phyloP scores from a whole-genome alignment of 169 alveolate species.

The Babesia ovata region DNA sequence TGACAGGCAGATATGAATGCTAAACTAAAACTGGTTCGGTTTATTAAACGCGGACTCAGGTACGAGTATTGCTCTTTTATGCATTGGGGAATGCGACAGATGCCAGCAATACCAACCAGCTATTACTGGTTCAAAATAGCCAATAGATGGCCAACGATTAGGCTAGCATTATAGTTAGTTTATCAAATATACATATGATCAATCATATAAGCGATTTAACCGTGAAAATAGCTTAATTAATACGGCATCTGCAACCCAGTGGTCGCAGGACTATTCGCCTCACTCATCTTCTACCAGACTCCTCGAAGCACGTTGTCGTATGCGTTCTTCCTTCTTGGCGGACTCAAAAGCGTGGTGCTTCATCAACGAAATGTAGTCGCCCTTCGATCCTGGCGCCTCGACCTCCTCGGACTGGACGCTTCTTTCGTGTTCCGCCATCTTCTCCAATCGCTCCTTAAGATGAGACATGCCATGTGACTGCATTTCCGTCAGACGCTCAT shows the following conservation, averaged over 20 bases:
- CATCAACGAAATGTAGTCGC: conserved; percentile 31
- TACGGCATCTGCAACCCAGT: background rate
- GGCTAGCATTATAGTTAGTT: too few relatives aligned
- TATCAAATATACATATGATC: too few relatives aligned
- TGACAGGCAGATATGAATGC: too few relatives aligned
- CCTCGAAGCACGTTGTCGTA: conserved; percentile 29
- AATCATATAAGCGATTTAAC: background rate
- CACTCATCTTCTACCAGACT: conserved; percentile 25
- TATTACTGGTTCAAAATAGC: too few relatives aligned
- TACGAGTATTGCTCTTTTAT: too few relatives aligned
- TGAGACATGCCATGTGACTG: conserved; percentile 43
- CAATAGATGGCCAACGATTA: too few relatives aligned
- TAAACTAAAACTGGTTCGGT: too few relatives aligned
- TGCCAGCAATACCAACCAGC: too few relatives aligned
- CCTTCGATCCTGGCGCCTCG: background rate
- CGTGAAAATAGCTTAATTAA: background rate
- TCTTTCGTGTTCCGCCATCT: conserved; percentile 45
- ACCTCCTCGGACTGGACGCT: conserved; percentile 6
- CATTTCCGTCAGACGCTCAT: conserved; percentile 42
- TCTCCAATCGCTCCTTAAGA: conserved; percentile 35
- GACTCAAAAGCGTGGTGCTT: conserved; percentile 48
- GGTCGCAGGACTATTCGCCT: background rate
- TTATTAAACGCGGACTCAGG: too few relatives aligned
- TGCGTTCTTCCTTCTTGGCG: conserved; percentile 41
- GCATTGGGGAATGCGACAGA: too few relatives aligned